Conservation (phyloP, 768 basidiomycete species). For the Suillus hirtellus region DNA sequence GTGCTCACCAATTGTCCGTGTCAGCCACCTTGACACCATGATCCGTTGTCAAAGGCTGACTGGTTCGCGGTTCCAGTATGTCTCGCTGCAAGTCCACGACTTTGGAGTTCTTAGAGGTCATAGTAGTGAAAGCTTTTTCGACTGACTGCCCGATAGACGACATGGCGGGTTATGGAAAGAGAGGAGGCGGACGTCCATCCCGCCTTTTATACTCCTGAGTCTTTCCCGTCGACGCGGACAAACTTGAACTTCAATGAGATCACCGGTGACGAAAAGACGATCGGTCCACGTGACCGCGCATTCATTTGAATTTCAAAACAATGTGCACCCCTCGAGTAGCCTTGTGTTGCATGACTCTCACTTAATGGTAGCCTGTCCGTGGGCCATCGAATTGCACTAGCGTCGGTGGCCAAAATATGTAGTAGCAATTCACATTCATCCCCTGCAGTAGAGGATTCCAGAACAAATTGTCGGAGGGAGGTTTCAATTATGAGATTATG, state of each 20-base stretch:
- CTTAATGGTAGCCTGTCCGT: no score
- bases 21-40: slow-evolving; percentile 58
- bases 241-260: not conserved
- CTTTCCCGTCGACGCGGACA: slow-evolving; percentile 14
- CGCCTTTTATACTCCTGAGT: not conserved
- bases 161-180: slow-evolving; percentile 10
- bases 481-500: not conserved
- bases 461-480: not conserved
- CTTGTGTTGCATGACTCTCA: no score
- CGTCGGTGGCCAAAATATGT: not conserved
- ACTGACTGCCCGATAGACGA: slow-evolving; percentile 19
- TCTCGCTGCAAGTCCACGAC: slow-evolving; percentile 27
- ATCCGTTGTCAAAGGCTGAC: slow-evolving; percentile 52
- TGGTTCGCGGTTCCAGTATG: slow-evolving; percentile 22
- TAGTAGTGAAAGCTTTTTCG: slow-evolving; percentile 15
- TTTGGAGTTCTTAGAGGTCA: slow-evolving; percentile 17
- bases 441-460: no score
- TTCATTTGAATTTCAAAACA: not conserved
- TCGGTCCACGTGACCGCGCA: slow-evolving; percentile 12
- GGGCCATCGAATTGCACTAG: not conserved
- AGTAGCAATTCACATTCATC: not conserved
- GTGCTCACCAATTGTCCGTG: slow-evolving; percentile 62
- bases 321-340: not conserved
- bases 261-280: slow-evolving; percentile 22
- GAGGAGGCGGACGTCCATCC: not conserved